phyloP scores from a whole-genome alignment of 257 asterid species.

The Solanum ossicruentum region DNA sequence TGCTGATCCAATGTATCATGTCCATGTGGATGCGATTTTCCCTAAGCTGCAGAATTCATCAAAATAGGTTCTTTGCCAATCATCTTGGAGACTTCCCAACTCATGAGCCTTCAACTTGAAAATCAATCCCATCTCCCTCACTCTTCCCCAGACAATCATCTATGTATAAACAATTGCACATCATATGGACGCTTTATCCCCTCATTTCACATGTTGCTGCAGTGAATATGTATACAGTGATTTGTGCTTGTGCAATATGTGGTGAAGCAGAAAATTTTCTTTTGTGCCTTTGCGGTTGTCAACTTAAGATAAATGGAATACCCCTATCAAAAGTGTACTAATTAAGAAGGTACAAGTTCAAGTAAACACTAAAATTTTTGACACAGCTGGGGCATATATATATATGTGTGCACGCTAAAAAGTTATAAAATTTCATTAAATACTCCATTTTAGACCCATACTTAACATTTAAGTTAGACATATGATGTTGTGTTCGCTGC shows the following conservation, averaged over 20 bases:
- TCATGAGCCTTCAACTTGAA: not conserved
- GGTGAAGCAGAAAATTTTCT: not conserved
- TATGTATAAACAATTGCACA: not conserved
- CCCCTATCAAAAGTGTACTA: not conserved
- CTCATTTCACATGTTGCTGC: not conserved
- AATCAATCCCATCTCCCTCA: not conserved
- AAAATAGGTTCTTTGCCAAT: not conserved
- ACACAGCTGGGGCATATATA: not conserved
- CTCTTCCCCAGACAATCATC: not conserved
- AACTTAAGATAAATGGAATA: not conserved
- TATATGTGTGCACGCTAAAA: not conserved
- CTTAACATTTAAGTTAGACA: not conserved
- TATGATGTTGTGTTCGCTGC: not conserved
- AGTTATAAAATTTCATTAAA: not conserved
- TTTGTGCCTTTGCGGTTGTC: not conserved
- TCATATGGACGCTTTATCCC: not conserved
- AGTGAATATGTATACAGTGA: not conserved
- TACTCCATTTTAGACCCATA: not conserved
- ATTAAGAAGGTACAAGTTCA: not conserved
- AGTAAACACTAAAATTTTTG: not conserved
- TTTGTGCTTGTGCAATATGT: not conserved
- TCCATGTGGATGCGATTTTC: slow-evolving; percentile 31
- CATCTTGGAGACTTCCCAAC: too few species aligned
- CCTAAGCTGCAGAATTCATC: slow-evolving; percentile 13
- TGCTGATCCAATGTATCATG: slow-evolving; percentile 32